Evolutionary conservation across 208 protist genomes (phyloP), one percentile per base, ranked within the genome.

Genomic region (Leishmania amazonensis): DNA sequence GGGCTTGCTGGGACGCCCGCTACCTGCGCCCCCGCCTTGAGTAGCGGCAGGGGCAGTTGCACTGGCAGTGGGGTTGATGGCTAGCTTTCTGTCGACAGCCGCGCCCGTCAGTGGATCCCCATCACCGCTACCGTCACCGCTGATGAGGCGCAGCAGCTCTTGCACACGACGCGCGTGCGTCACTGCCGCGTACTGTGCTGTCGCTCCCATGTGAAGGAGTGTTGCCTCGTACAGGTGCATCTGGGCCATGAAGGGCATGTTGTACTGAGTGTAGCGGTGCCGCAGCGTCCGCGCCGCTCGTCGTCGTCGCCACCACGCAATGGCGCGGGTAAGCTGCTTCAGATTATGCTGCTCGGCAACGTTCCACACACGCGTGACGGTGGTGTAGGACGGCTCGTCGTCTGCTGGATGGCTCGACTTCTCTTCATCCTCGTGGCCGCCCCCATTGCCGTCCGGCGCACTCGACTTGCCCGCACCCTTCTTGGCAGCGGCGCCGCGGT

Each of bases 331-430:
- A 45, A 97, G 80, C 81, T 95, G 90, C 73, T 86, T 88, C 67
- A 97, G 76, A 85, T 93, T 93, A 62, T 95, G 91, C 80, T 95
- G 76, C 78, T 97, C 92, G 8, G 83, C 79, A 17, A 76, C 42
- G 45, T 79, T 91, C 89, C 90, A 95, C 9, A 85, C 78, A 38
- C 90, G 87, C 38, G 74, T 65, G 21, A 84, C 76, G 38, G 76
- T 75, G 38, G 80, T 80, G 79, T 89, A 86, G 24, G 80, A 75
- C 42, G 76, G 62, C 28, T 15, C 42, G 35, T 9, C 60, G 11
- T 78, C 65, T 31, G 38, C 76, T 70, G 45, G 53, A 8, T 65
- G 31, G 3, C 5, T 70, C 51, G 72, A 47, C 77, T 73, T 75
- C 15, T 81, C 65, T 8, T 76, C 86, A 54, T 65, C 78, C 35